Percentiles rank a stretch among this genome's conserved stretches.
Conservation (phyloP, 352 stramenopile genomes). For the Pythium plurisporium region DNA sequence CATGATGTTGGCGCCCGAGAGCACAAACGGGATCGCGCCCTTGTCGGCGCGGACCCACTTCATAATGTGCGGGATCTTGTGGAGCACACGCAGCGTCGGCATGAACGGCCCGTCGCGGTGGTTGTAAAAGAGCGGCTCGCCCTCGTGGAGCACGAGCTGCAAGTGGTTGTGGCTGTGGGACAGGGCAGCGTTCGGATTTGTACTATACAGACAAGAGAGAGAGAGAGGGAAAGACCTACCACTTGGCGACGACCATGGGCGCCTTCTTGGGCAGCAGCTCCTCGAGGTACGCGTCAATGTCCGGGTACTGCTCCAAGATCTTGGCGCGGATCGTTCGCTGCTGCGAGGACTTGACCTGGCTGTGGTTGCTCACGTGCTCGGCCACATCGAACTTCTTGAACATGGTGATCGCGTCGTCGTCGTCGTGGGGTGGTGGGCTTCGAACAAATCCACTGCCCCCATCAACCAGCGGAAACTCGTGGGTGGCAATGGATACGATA, state of each 20-base stretch:
- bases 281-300: constrained; percentile 87
- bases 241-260: constrained; percentile 90
- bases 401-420: constrained; percentile 38
- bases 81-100: constrained; percentile 93
- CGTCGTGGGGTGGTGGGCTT: too few species aligned
- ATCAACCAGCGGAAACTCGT: background rate
- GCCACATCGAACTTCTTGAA: constrained; percentile 95
- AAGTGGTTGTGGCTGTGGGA: constrained; percentile 62
- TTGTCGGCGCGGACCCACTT: constrained; percentile 94
- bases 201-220: constrained; percentile 12
- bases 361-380: constrained; percentile 93
- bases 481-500: constrained; percentile 5
- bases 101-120: constrained; percentile 96
- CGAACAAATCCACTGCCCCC: background rate
- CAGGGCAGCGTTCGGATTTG: background rate
- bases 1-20: constrained; percentile 99
- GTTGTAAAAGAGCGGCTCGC: constrained; percentile 95
- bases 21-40: constrained; percentile 96
- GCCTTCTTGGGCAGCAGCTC: constrained; percentile 93
- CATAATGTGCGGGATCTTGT: constrained; percentile 94
- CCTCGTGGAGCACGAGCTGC: constrained; percentile 87
- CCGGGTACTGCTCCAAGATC: constrained; percentile 92
- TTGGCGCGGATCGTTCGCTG: constrained; percentile 93
- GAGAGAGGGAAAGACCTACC: constrained; percentile 35
- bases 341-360: constrained; percentile 96